Conservation (phyloP, 352 stramenopile species). For the Phytophthora capsici region DNA sequence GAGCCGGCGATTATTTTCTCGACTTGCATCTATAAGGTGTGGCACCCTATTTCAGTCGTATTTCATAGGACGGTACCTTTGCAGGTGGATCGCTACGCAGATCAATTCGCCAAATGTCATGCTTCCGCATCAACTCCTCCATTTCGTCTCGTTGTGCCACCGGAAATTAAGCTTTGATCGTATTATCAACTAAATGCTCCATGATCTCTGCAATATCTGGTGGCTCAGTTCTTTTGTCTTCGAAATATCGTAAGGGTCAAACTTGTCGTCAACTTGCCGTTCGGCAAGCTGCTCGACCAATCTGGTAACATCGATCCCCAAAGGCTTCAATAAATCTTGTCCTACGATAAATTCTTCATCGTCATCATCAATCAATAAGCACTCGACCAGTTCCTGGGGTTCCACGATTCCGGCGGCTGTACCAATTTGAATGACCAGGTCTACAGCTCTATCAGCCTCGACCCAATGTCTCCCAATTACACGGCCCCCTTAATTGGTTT, state of each 20-base stretch:
- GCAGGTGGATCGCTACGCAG: neutral
- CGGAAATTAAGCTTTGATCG: neutral
- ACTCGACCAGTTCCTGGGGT: too few species aligned
- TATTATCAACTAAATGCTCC: neutral
- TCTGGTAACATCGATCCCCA: neutral
- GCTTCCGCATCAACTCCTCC: neutral
- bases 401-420: too few species aligned
- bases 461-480: neutral
- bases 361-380: too few species aligned
- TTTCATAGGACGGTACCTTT: neutral
- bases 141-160: neutral
- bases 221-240: too few species aligned
- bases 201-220: too few species aligned
- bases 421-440: too few species aligned
- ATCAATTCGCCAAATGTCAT: too few species aligned
- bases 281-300: neutral
- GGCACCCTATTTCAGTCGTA: neutral
- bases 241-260: too few species aligned
- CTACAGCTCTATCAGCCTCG: too few species aligned
- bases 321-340: neutral
- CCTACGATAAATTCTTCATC: too few species aligned
- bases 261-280: neutral
- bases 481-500: neutral
- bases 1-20: neutral
- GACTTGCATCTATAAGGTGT: neutral